phyloP scores from a whole-genome alignment of 768 basidiomycete species.

The Suillus hirtellus region DNA sequence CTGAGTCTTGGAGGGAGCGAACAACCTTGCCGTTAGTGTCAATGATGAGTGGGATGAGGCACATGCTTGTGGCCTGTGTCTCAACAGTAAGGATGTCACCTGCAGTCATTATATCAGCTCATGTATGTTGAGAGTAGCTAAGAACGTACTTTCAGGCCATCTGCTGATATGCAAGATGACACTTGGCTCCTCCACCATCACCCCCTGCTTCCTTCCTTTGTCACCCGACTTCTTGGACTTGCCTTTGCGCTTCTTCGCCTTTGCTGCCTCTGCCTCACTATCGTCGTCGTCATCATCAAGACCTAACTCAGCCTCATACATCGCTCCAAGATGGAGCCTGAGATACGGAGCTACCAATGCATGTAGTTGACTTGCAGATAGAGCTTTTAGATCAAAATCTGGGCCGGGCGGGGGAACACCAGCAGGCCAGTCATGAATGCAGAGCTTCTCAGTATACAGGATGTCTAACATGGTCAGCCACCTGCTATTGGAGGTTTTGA shows the following conservation, averaged over 20 bases:
- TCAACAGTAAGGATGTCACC: neutral
- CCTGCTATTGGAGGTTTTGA: neutral
- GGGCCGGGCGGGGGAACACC: neutral
- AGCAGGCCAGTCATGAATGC: neutral
- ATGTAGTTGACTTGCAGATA: neutral
- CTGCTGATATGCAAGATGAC: neutral
- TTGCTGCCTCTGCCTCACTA: neutral
- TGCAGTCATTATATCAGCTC: neutral
- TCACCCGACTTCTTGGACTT: neutral
- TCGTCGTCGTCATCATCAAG: neutral
- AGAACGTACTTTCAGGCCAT: neutral
- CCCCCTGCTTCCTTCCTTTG: neutral
- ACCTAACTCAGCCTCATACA: neutral
- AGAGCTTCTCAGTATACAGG: neutral
- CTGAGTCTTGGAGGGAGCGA: neutral
- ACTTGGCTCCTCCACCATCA: neutral
- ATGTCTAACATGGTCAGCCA: neutral
- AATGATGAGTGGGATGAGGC: neutral
- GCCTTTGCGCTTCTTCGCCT: neutral
- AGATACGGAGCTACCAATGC: slow-evolving; percentile 1
- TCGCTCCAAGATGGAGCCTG: neutral
- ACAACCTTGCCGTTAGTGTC: neutral
- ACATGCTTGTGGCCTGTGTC: neutral
- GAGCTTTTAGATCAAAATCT: neutral
- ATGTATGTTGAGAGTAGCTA: no score